Evolutionary conservation across 1,139 yeast species (phyloP).

Genomic region (Candida neerlandica): DNA sequence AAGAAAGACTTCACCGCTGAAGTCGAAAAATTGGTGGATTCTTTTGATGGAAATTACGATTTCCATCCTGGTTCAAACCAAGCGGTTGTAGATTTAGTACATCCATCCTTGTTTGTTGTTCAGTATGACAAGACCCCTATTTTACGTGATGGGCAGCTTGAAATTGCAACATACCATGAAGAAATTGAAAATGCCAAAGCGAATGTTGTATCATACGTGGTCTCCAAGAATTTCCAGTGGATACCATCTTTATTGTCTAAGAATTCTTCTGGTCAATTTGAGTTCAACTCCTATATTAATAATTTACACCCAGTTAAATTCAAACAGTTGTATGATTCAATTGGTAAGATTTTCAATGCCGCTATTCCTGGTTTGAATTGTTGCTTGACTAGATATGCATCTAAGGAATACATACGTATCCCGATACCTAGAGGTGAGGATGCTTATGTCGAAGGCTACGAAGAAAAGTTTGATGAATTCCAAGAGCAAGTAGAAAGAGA

Average conservation of each 20-base stretch:
- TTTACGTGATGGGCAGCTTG: slow-evolving; percentile 9
- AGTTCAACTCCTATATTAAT: slow-evolving; percentile 38
- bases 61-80: too few relatives aligned
- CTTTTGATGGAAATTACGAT: too few relatives aligned
- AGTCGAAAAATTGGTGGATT: slow-evolving; percentile 18
- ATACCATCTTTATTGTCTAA: slow-evolving; percentile 27
- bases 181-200: too few relatives aligned
- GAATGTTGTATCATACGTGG: slow-evolving; percentile 22
- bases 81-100: too few relatives aligned
- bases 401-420: slow-evolving; percentile 21
- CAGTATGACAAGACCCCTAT: slow-evolving; percentile 37
- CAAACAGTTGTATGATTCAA: slow-evolving; percentile 27
- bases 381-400: slow-evolving; percentile 26
- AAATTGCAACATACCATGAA: slow-evolving; percentile 17
- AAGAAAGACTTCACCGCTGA: slow-evolving; percentile 15
- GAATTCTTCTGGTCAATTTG: slow-evolving; percentile 17
- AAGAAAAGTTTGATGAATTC: slow-evolving; percentile 10
- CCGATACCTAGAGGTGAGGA: slow-evolving; percentile 18
- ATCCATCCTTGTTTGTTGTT: too few relatives aligned
- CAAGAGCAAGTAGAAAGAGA: slow-evolving; percentile 12
- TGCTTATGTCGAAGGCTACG: slow-evolving; percentile 22
- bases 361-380: slow-evolving; percentile 35
- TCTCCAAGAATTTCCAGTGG: slow-evolving; percentile 35
- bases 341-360: slow-evolving; percentile 31
- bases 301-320: slow-evolving; percentile 37